Evolutionary conservation across 768 basidiomycete species (phyloP), one percentile per base, ranked within the genome.

Genomic region (Termitomyces sp.): DNA sequence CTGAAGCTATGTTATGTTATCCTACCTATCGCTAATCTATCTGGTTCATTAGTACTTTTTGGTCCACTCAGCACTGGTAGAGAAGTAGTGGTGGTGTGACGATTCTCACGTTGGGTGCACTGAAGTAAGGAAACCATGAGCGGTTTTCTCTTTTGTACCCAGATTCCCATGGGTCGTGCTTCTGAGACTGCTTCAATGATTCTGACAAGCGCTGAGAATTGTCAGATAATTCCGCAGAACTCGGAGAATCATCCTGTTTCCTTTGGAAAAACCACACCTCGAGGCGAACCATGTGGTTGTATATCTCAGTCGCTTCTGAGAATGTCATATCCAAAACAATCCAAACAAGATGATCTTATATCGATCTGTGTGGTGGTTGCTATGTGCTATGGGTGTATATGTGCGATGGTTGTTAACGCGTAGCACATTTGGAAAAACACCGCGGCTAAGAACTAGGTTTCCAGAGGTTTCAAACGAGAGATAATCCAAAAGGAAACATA

Each of bases 351-450:
- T 50, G 2, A 53, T 42, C 37, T 22, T 20, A 20, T 29, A 54
- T 44, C 29, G 51, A 34, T 57, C 15, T 29, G 15, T 7, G 13
- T 47, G 51, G 20, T 34, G 51, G 57, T 58, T 58, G 51, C 46
- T 58, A 58, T 58, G 51, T 54, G 51, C 37, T 58, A 58, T 58
- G 51, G 37, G 29, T 28, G 45, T 22, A 29, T n/a, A 45, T 42
- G 13, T 42, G n/a, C 29, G 37, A 9, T 24, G 15, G 22, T 36
- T 16, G 44, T 33, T 12, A 22, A 28, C 13, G 34, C 4, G 16
- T 6, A 37, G 5, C 2, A 49, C 24, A 48, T 18, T 6, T 31
- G 37, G 55, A 31, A 28, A 22, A 41, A 56, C 55, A 49, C 7
- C 29, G 16, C 20, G 8, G 22, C 54, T 22, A 16, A 34, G 22